Evolutionary conservation across 2,329 filamentous ascomycete genomes (phyloP).

Genomic region (Cadophora gregata): DNA sequence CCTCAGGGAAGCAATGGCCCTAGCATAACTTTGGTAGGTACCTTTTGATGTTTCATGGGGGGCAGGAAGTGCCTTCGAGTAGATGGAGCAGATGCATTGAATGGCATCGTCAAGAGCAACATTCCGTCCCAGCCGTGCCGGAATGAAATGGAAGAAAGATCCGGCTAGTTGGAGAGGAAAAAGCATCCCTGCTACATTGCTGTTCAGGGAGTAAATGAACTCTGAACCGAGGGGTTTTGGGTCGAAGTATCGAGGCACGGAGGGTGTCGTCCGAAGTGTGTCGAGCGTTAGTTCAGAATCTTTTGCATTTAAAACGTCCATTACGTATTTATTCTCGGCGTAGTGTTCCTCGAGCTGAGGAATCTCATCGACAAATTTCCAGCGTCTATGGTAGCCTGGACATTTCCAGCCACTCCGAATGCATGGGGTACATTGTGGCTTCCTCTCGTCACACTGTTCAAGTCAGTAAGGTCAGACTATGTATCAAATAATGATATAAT

Average conservation of each 20-base stretch:
- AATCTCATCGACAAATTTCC: not conserved
- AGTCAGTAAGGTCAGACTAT: not conserved
- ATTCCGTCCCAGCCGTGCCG: not conserved
- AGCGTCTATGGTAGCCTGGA: not conserved
- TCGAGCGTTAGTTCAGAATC: not conserved
- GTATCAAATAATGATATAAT: not conserved
- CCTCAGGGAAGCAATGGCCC: not conserved
- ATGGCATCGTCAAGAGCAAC: not conserved
- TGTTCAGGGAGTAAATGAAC: not conserved
- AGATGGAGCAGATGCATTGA: slow-evolving; percentile 1
- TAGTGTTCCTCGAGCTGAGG: not conserved
- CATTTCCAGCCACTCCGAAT: not conserved
- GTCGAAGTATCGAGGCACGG: not conserved
- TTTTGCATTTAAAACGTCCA: not conserved
- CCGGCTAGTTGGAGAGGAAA: not conserved
- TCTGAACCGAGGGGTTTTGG: not conserved
- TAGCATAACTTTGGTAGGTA: not conserved
- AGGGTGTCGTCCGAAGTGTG: not conserved
- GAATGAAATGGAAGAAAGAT: slow-evolving; percentile 2
- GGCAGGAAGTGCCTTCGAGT: not conserved
- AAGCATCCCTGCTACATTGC: not conserved
- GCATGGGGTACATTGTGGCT: not conserved
- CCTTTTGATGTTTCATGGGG: not conserved
- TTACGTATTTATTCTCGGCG: not conserved
- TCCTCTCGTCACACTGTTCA: not conserved